Percentiles rank a stretch among this genome's conserved stretches.
phyloP scores from a whole-genome alignment of 192 early-diverging fungal species.

The Diversispora epigaea region DNA sequence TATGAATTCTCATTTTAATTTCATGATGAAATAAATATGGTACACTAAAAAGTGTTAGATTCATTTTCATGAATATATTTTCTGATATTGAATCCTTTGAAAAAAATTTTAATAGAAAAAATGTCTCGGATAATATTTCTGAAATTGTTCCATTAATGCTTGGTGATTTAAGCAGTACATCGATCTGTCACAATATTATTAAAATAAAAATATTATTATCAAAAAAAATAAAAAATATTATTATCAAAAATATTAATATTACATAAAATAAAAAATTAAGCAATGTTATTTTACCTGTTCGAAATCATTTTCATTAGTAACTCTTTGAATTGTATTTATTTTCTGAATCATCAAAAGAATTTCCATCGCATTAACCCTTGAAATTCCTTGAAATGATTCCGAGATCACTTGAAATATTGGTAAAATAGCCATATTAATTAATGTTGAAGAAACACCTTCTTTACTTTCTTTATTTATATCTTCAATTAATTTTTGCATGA shows the following conservation, averaged over 20 bases:
- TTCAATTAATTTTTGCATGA: constrained; percentile 36
- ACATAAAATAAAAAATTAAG: no score
- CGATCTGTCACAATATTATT: not conserved
- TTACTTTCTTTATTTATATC: not conserved
- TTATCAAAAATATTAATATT: not conserved
- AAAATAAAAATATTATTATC: not conserved
- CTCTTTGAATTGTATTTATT: constrained; percentile 23
- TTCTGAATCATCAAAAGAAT: constrained; percentile 36
- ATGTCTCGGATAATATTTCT: constrained; percentile 4
- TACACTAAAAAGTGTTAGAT: constrained; percentile 37
- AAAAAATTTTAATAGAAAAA: constrained; percentile 23
- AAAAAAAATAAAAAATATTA: not conserved
- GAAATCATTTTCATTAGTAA: constrained; percentile 20
- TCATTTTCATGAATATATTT: constrained; percentile 27
- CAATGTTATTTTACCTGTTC: not conserved
- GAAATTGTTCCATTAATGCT: constrained; percentile 11
- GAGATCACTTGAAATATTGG: constrained; percentile 54
- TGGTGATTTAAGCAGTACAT: not conserved
- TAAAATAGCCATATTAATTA: constrained; percentile 46
- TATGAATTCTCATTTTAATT: constrained; percentile 30
- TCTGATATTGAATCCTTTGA: constrained; percentile 1
- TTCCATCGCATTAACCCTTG: constrained; percentile 39
- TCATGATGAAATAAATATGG: constrained; percentile 44
- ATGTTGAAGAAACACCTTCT: constrained; percentile 16
- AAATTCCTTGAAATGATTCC: constrained; percentile 34